Conservation (phyloP, 768 basidiomycete species). For the Pisolithus marmoratus region DNA sequence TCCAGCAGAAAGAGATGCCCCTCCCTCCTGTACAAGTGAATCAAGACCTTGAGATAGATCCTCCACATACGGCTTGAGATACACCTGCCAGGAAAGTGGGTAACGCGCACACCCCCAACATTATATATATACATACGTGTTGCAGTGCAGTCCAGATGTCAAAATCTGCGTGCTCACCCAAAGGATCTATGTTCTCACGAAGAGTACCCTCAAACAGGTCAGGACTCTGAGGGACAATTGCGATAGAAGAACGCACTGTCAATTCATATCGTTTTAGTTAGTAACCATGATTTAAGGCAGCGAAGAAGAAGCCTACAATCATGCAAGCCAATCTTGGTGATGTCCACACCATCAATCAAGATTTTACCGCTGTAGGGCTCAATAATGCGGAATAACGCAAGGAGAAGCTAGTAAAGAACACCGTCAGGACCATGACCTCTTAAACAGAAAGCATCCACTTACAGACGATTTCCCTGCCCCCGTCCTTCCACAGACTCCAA, state of each 20-base stretch:
- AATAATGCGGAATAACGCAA: slow-evolving; percentile 74
- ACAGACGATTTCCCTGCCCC: slow-evolving; percentile 79
- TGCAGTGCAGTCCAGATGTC: slow-evolving; percentile 87
- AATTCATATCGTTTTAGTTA: neutral
- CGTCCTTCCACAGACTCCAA: slow-evolving; percentile 86
- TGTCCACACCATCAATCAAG: slow-evolving; percentile 69
- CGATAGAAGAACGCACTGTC: slow-evolving; percentile 65
- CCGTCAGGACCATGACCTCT: neutral
- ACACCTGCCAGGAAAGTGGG: slow-evolving; percentile 36
- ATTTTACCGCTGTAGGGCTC: slow-evolving; percentile 67
- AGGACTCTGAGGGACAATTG: slow-evolving; percentile 81
- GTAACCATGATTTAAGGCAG: neutral
- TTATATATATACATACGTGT: slow-evolving; percentile 38
- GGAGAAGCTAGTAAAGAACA: slow-evolving; percentile 39
- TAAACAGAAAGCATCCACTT: slow-evolving; percentile 10
- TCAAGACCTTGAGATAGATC: slow-evolving; percentile 63
- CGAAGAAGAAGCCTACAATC: slow-evolving; percentile 30
- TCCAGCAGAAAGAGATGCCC: slow-evolving; percentile 76
- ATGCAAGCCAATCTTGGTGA: slow-evolving; percentile 68
- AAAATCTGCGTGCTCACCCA: slow-evolving; percentile 63
- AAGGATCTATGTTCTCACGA: slow-evolving; percentile 87
- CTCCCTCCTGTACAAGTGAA: slow-evolving; percentile 70
- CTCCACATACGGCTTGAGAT: slow-evolving; percentile 66
- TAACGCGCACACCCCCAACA: neutral
- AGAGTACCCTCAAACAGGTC: slow-evolving; percentile 70